Base-by-base conservation (phyloP, 176 grass and related monocot species). In the Cenchrus purpureus region DNA sequence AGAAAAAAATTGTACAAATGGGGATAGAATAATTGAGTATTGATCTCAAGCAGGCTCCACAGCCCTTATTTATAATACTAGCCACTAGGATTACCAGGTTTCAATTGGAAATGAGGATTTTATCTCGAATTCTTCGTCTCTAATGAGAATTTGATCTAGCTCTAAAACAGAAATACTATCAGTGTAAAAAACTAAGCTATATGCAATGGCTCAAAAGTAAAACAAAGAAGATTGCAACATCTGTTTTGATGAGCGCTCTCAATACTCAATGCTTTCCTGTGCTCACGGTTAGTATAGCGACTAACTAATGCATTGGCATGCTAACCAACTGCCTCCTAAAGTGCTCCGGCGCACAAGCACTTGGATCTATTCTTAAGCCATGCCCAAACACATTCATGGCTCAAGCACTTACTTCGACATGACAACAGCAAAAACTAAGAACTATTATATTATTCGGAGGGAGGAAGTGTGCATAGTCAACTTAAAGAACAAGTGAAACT, bases 401-500 rank as follows among this genome's bases (percentile, higher is more conserved):
- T 37, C 65, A 68, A 42, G 34, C 14, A 68, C 2, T 40, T 67
- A 67, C 20, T 25, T 60, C 0, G 3, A 28, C 59, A 11, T 62
- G 8, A 74, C 25, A 55, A 9, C 4, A 65, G 12, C 4, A 65
- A 65, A 6, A 10, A 31, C 57, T 12, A 72, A 83, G 51, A 68
- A 63, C 0, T 62, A 66, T 56, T 50, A 50, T 82, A 82, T 58
- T 37, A 60, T 57, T 58, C 22, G 10, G 31, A 55, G n/a, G 62
- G 42, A 61, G 3, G 12, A 51, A 80, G 85, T 34, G 61, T 55
- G 44, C 45, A 53, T 61, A 65, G 61, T 22, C 63, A 87, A 79
- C 65, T 76, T 46, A 37, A 90, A 68, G 25, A 87, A 79, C 50
- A 48, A 53, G 78, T 85, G 81, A 17, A 85, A 83, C 40, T 75